Conservation (phyloP, 306 rosid genomes). For the Rosa multiflora region DNA sequence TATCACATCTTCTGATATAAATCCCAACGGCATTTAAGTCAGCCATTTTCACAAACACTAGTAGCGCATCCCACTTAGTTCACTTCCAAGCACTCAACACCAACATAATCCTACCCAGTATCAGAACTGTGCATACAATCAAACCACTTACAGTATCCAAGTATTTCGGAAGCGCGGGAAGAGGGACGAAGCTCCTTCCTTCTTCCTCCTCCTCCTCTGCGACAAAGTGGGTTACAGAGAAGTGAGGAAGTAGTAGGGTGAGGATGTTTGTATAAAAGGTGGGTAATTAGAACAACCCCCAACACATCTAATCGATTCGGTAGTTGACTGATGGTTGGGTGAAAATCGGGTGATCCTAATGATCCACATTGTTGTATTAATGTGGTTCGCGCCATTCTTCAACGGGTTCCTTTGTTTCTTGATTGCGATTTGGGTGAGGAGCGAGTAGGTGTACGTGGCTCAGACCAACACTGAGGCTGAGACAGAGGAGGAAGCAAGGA, state of each 20-base stretch:
- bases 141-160: constrained; percentile 30
- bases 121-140: background rate
- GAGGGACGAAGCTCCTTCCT: constrained; percentile 13
- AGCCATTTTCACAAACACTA: background rate
- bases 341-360: constrained; percentile 28
- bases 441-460: background rate
- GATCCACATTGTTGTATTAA: constrained; percentile 1
- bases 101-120: background rate
- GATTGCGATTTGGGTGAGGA: background rate
- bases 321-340: constrained; percentile 56
- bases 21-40: background rate
- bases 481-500: background rate
- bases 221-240: constrained; percentile 8
- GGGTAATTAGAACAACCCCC: background rate
- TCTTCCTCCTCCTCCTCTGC: constrained; percentile 5
- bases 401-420: background rate
- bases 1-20: background rate
- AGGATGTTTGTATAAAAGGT: constrained; percentile 11
- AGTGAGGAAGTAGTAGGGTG: background rate
- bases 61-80: background rate
- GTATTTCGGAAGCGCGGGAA: background rate
- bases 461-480: background rate
- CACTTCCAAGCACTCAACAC: background rate
- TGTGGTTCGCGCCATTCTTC: constrained; percentile 19
- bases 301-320: constrained; percentile 25